Base-by-base conservation (phyloP, 176 grass and related monocot species). In the Zea mays region DNA sequence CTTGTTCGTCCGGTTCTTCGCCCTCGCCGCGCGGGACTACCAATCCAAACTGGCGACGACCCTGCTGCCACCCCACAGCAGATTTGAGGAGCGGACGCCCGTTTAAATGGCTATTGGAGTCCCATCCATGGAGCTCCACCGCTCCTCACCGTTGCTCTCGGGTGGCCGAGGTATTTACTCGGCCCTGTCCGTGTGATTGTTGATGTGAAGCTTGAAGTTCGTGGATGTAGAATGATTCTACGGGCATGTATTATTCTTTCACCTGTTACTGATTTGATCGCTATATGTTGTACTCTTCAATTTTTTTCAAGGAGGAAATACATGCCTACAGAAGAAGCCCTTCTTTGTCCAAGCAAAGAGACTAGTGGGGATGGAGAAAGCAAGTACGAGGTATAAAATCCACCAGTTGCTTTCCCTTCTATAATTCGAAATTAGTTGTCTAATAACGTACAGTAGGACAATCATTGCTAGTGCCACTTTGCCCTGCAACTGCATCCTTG, bases 271-370 rank as follows among this genome's bases (percentile, higher is more conserved):
- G 14, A 65, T 38, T 71, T 4, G 2, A 57, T 77, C 15, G 15
- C 14, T 51, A 51, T 71, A 45, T 81, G 71, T 67, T 81, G 71
- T 67, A 45, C 76, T 59, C 76, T 54, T 63, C 14, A 52, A 73
- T 74, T 59, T 63, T 74, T 59, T 63, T 86, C 2, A 70, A 96
- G 90, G 93, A 5, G 82, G 90, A 5, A 85, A 77, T 81, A 19
- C 42, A 20, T 65, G 57, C 56, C 40, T 35, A 84, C 79, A 41
- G 21, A 90, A 47, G 41, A 90, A 83, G 45, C 81, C 60, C 48
- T 57, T 88, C 62, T 21, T 86, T 86, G 47, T 91, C 54, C 64
- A 82, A 54, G 89, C 89, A 66, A 94, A 88, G 75, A 94, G 85
- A 65, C 76, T 77, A 62, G 77, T 77, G 20, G 85, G 73, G 0